Percentiles rank a stretch among this genome's conserved stretches.
These are phyloP conservation scores for Pythium folliculosum DNA, from an alignment of 352 stramenopile species.

Conservation along the genomic window DNA sequence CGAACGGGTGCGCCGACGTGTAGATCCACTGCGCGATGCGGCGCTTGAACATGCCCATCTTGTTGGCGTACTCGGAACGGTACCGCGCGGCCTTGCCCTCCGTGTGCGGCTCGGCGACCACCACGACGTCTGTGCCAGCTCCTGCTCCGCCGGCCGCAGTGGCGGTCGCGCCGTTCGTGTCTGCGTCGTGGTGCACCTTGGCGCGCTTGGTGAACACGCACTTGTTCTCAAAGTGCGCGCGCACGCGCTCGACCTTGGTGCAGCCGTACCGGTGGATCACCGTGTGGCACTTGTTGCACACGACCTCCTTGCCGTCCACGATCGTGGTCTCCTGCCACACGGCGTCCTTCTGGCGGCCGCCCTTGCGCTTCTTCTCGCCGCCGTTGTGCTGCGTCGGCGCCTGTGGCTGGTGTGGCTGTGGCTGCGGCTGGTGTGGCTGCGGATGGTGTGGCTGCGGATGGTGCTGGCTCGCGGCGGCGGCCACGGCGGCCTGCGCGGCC, in stretches of 20 bases:
- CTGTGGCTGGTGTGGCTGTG: no score
- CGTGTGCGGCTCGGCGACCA: constrained; percentile 2
- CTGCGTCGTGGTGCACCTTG: constrained; percentile 23
- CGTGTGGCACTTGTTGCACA: constrained; percentile 68
- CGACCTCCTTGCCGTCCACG: constrained; percentile 51
- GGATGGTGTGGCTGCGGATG: no score
- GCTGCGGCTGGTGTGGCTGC: no score
- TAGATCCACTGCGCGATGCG: constrained; percentile 68
- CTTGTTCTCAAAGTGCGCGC: constrained; percentile 67
- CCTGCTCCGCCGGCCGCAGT: no score
- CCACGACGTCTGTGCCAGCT: constrained; percentile 6
- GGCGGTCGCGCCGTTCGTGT: not conserved
- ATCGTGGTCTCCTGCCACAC: constrained; percentile 67
- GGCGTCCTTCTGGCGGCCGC: constrained; percentile 51
- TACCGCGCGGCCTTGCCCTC: constrained; percentile 24
- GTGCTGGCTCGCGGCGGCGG: constrained; percentile 1
- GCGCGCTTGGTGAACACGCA: constrained; percentile 37
- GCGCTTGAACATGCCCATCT: constrained; percentile 63
- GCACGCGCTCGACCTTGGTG: constrained; percentile 73
- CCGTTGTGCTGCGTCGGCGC: not conserved
- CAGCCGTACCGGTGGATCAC: constrained; percentile 72
- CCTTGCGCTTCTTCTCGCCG: constrained; percentile 47
- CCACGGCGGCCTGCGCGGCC: constrained; percentile 12
- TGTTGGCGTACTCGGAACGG: constrained; percentile 41
- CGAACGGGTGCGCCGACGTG: constrained; percentile 53